These are phyloP conservation scores for Trapa incisa DNA, from an alignment of 345 rosid species.

Conservation along the genomic window DNA sequence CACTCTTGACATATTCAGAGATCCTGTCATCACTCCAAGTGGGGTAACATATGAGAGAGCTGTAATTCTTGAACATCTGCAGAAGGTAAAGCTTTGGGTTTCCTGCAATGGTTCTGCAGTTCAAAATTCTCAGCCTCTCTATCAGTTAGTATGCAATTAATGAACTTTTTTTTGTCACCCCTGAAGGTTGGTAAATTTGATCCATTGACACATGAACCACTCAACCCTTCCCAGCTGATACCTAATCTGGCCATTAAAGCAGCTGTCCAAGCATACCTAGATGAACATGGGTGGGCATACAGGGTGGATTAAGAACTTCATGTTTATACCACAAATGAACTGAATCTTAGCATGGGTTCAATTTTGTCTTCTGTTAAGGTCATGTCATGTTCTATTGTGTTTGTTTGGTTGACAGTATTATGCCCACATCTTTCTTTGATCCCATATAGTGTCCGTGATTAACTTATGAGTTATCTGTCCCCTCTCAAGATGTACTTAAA, in stretches of 20 bases:
- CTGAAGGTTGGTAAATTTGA: constrained; percentile 72
- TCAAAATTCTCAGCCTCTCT: not conserved
- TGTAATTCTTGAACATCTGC: constrained; percentile 70
- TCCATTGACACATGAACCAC: constrained; percentile 67
- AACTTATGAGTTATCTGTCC: not conserved
- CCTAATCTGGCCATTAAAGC: constrained; percentile 77
- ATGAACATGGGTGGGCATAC: constrained; percentile 78
- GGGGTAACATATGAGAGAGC: constrained; percentile 86
- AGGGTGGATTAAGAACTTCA: constrained; percentile 12
- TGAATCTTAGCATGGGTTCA: not conserved
- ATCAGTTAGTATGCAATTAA: not conserved
- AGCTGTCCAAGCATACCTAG: constrained; percentile 70
- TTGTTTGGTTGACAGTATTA: not conserved
- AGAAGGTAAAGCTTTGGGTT: constrained; percentile 33
- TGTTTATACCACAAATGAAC: not conserved
- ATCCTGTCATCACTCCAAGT: constrained; percentile 85
- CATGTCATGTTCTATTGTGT: not conserved
- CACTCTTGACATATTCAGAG: constrained; percentile 75
- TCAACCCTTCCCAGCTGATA: constrained; percentile 39
- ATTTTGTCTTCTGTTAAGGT: not conserved
- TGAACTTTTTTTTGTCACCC: not conserved
- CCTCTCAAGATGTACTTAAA: constrained; percentile 2
- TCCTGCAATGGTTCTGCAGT: not conserved
- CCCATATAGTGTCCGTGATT: not conserved
- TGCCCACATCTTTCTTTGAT: not conserved